These are phyloP conservation scores for Malus hybrid DNA, from an alignment of 331 rosid genomes.

Conservation along the genomic window DNA sequence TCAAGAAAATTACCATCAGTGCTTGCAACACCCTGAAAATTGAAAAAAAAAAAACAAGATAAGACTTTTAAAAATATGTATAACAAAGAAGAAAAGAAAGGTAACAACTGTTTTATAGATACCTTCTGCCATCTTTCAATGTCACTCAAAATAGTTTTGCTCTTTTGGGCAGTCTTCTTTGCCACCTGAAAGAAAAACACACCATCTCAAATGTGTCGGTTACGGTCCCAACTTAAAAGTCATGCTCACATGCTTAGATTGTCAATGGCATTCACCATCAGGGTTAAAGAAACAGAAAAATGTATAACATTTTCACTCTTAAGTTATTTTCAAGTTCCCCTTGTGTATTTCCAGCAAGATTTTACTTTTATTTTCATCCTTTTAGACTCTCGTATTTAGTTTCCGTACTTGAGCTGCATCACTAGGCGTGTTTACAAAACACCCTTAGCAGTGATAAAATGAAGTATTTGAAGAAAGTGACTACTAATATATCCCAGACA, in stretches of 20 bases:
- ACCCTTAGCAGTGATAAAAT: too few species aligned
- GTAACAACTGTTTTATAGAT: constrained; percentile 3
- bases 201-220: constrained; percentile 6
- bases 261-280: background rate
- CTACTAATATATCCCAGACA: too few species aligned
- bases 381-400: too few species aligned
- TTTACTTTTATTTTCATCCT: too few species aligned
- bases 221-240: background rate
- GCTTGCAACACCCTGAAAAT: constrained; percentile 83
- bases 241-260: background rate
- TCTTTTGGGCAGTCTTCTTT: constrained; percentile 87
- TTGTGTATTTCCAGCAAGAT: too few species aligned
- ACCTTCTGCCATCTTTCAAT: constrained; percentile 99
- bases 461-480: too few species aligned
- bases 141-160: constrained; percentile 81
- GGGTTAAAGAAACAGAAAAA: background rate
- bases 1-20: constrained; percentile 69
- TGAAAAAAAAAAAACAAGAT: background rate
- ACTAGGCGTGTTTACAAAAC: too few species aligned
- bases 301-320: background rate
- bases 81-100: background rate
- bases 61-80: constrained; percentile 1
- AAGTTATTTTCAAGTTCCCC: too few species aligned
- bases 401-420: too few species aligned
- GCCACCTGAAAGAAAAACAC: constrained; percentile 59